These are phyloP conservation scores for Saccharomycopsis schoenii DNA, from an alignment of 805 yeast genomes.

Conservation along the genomic window DNA sequence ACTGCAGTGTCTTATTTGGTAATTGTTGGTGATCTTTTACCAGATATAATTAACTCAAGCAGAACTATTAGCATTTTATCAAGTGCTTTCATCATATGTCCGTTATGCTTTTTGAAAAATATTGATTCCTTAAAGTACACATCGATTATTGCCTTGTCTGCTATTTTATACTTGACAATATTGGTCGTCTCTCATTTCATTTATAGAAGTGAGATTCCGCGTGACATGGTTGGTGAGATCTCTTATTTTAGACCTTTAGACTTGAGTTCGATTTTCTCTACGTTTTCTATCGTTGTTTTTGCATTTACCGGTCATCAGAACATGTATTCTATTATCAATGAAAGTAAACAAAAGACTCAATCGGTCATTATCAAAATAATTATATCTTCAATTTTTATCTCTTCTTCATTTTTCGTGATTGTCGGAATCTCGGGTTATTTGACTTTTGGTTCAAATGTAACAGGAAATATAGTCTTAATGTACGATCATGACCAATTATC, in stretches of 20 bases:
- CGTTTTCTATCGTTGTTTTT: conserved; percentile 66
- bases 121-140: conserved; percentile 65
- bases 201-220: conserved; percentile 32
- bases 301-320: conserved; percentile 81
- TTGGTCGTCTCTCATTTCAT: conserved; percentile 44
- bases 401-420: conserved; percentile 46
- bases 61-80: conserved; percentile 35
- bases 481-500: conserved; percentile 45
- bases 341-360: conserved; percentile 45
- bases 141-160: conserved; percentile 56
- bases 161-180: conserved; percentile 52
- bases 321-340: conserved; percentile 68
- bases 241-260: conserved; percentile 35
- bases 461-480: conserved; percentile 62
- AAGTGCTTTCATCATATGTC: conserved; percentile 46
- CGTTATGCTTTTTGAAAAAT: conserved; percentile 50
- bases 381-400: conserved; percentile 38
- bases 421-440: conserved; percentile 66
- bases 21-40: conserved; percentile 69
- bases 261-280: conserved; percentile 38
- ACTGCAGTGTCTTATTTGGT: conserved; percentile 64
- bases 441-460: conserved; percentile 56
- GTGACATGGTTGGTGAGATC: conserved; percentile 33
- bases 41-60: conserved; percentile 41
- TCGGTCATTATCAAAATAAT: conserved; percentile 38